Conservation (phyloP, 1,284 basidiomycete genomes). For the Rhodotorula sp. region DNA sequence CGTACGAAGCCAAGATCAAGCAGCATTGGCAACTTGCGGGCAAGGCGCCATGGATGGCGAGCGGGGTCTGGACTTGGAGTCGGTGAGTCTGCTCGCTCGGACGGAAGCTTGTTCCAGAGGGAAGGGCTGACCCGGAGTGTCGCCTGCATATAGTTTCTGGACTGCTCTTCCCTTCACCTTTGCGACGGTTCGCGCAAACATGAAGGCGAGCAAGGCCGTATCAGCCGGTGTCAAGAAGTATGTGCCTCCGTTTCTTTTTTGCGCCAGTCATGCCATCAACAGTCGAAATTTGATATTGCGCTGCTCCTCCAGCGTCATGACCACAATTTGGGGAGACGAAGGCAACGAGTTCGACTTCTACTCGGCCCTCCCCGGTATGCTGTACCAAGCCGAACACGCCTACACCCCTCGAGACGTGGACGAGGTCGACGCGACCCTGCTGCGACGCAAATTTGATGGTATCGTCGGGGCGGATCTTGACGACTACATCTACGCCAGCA, state of each 20-base stretch:
- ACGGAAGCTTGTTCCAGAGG: neutral
- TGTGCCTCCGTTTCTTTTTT: neutral
- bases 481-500: constrained; percentile 48
- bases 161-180: constrained; percentile 51
- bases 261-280: neutral
- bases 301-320: constrained; percentile 43
- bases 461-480: constrained; percentile 48
- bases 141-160: constrained; percentile 46
- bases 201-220: constrained; percentile 46
- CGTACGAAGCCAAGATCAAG: constrained; percentile 47
- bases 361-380: constrained; percentile 42
- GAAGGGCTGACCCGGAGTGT: neutral
- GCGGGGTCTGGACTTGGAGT: constrained; percentile 50
- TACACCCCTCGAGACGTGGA: constrained; percentile 40
- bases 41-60: constrained; percentile 49
- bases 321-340: constrained; percentile 52
- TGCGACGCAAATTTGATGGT: constrained; percentile 45
- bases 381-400: constrained; percentile 47
- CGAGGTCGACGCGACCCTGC: constrained; percentile 44
- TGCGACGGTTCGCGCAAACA: constrained; percentile 48
- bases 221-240: constrained; percentile 44
- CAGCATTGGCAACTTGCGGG: constrained; percentile 47
- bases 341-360: constrained; percentile 48
- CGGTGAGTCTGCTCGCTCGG: constrained; percentile 10
- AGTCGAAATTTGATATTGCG: too few species aligned